A percentile compares a stretch with the other conserved stretches of the same genome.
Evolutionary conservation across 352 stramenopile genomes (phyloP).

Genomic region (Peronospora belbahrii): DNA sequence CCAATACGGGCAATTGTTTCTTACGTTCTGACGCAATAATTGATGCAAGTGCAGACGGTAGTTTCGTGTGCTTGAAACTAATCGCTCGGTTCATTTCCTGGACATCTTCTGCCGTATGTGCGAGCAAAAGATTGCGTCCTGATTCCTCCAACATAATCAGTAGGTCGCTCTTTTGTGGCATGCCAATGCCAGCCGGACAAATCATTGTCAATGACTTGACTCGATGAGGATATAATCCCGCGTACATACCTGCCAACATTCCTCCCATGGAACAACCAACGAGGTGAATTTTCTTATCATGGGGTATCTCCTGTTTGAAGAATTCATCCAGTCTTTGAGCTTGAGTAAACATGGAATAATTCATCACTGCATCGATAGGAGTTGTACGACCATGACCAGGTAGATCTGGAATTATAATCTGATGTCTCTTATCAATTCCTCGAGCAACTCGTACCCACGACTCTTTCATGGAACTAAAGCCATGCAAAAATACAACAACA

Average conservation of each 20-base stretch:
- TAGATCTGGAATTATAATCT: slow-evolving; percentile 54
- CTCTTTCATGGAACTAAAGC: slow-evolving; percentile 62
- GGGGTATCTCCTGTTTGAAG: slow-evolving; percentile 34
- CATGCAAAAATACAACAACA: slow-evolving; percentile 56
- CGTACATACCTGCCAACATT: slow-evolving; percentile 60
- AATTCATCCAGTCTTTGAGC: slow-evolving; percentile 47
- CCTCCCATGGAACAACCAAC: slow-evolving; percentile 68
- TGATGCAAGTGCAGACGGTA: slow-evolving; percentile 31
- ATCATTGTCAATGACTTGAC: slow-evolving; percentile 60
- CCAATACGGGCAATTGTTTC: slow-evolving; percentile 42
- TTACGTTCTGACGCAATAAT: slow-evolving; percentile 37
- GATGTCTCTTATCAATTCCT: slow-evolving; percentile 39
- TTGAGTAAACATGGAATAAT: slow-evolving; percentile 45
- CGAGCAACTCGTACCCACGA: slow-evolving; percentile 48
- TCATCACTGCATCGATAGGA: slow-evolving; percentile 30
- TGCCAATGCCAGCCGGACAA: slow-evolving; percentile 56
- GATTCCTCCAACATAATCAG: slow-evolving; percentile 49
- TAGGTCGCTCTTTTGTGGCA: slow-evolving; percentile 53
- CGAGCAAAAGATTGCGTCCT: slow-evolving; percentile 55
- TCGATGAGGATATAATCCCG: slow-evolving; percentile 40
- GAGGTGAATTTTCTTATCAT: slow-evolving; percentile 51
- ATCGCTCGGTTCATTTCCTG: slow-evolving; percentile 43
- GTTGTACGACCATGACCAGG: slow-evolving; percentile 53
- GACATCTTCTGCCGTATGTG: slow-evolving; percentile 48
- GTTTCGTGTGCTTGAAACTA: slow-evolving; percentile 15